These are phyloP conservation scores for Pseudogymnoascus sp. DNA, from an alignment of 2,329 filamentous ascomycete genomes.

Conservation along the genomic window DNA sequence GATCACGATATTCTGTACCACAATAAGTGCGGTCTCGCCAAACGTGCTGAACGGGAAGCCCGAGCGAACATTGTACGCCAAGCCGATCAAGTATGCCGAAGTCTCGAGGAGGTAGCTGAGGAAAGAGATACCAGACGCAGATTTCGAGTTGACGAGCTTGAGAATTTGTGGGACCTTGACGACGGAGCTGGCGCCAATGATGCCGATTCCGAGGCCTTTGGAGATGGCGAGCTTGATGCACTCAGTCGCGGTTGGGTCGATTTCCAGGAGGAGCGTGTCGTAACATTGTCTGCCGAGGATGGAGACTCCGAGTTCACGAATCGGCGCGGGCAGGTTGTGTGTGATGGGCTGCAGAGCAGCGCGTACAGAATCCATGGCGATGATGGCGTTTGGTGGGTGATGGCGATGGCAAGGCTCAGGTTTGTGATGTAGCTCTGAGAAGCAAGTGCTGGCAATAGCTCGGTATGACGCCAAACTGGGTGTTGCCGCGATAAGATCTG, in stretches of 20 bases:
- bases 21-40: constrained; percentile 87
- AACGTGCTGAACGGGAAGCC: constrained; percentile 94
- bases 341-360: constrained; percentile 55
- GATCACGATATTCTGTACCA: constrained; percentile 87
- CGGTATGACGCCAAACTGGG: neutral
- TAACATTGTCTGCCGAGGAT: constrained; percentile 83
- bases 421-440: neutral
- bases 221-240: constrained; percentile 87
- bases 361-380: neutral
- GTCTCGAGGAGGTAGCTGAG: constrained; percentile 91
- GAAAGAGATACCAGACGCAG: constrained; percentile 77
- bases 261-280: constrained; percentile 72
- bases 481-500: neutral
- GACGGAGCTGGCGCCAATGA: constrained; percentile 80
- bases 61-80: constrained; percentile 87
- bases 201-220: constrained; percentile 87
- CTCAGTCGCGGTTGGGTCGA: constrained; percentile 66
- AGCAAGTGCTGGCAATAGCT: neutral
- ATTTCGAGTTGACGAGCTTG: constrained; percentile 76
- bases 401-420: neutral
- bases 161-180: constrained; percentile 97
- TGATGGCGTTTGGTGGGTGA: neutral
- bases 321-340: constrained; percentile 62
- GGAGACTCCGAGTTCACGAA: constrained; percentile 66
- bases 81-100: constrained; percentile 72